Conservation (phyloP, 306 rosid species). For the Castanopsis chinensis region DNA sequence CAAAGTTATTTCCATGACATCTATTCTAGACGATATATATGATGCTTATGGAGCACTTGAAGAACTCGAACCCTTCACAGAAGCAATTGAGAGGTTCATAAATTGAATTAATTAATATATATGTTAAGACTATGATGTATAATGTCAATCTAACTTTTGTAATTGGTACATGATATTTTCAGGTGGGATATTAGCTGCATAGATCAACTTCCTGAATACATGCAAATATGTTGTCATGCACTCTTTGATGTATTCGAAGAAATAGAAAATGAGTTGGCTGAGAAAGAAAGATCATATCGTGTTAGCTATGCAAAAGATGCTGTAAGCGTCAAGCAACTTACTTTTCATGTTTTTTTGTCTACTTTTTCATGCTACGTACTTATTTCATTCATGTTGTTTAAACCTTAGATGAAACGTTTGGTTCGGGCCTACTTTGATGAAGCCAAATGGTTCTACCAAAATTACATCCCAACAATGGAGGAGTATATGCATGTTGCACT, state of each 20-base stretch:
- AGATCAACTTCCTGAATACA: conserved; percentile 8
- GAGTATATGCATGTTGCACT: conserved; percentile 31
- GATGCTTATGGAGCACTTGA: conserved; percentile 53
- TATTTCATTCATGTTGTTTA: no score
- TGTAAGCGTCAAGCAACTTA: neutral
- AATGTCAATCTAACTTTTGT: no score
- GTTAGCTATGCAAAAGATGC: conserved; percentile 21
- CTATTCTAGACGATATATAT: conserved; percentile 46
- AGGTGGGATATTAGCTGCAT: neutral
- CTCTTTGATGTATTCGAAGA: conserved; percentile 19
- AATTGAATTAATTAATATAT: no score
- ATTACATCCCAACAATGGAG: conserved; percentile 32
- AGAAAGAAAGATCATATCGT: conserved; percentile 17
- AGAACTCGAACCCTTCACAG: conserved; percentile 40
- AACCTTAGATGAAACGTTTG: neutral
- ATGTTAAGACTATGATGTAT: no score
- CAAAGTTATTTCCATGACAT: conserved; percentile 2
- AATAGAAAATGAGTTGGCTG: conserved; percentile 20
- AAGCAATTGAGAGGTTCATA: conserved; percentile 43
- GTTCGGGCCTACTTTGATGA: conserved; percentile 25
- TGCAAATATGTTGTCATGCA: neutral
- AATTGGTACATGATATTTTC: neutral
- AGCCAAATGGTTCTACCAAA: conserved; percentile 31
- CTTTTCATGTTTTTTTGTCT: no score
- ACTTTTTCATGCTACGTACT: no score